These are phyloP conservation scores for Buddleja alternifolia DNA, from an alignment of 257 asterid genomes.

Conservation along the genomic window DNA sequence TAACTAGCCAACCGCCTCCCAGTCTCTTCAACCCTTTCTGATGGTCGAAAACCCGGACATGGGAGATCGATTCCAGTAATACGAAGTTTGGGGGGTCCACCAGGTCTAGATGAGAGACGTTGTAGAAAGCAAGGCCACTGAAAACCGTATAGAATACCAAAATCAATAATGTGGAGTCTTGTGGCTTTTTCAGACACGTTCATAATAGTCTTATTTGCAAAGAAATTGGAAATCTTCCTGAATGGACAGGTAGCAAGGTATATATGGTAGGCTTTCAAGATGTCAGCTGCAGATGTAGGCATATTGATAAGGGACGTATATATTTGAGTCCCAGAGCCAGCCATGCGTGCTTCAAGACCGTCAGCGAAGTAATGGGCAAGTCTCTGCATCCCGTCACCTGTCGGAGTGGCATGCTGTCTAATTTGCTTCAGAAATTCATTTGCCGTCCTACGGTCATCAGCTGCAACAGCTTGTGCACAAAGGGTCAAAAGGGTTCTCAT, in stretches of 20 bases:
- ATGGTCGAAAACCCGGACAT: slow-evolving; percentile 41
- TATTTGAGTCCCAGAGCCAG: slow-evolving; percentile 34
- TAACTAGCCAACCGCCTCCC: slow-evolving; percentile 41
- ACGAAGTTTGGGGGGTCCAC: slow-evolving; percentile 40
- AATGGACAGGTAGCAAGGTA: slow-evolving; percentile 40
- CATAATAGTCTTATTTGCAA: slow-evolving; percentile 37
- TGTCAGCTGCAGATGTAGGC: slow-evolving; percentile 37
- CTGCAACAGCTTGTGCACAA: slow-evolving; percentile 44
- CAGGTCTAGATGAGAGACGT: slow-evolving; percentile 34
- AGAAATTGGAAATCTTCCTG: slow-evolving; percentile 35
- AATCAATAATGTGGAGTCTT: slow-evolving; percentile 39
- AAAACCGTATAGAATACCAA: slow-evolving; percentile 37
- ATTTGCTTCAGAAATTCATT: slow-evolving; percentile 38
- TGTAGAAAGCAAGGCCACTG: slow-evolving; percentile 44
- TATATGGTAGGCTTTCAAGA: slow-evolving; percentile 42
- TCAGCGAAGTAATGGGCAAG: slow-evolving; percentile 40
- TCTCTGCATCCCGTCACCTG: slow-evolving; percentile 45
- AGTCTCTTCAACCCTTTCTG: slow-evolving; percentile 38
- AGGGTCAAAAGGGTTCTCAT: slow-evolving; percentile 38
- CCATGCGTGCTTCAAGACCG: slow-evolving; percentile 46
- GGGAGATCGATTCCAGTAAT: slow-evolving; percentile 44
- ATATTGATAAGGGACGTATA: slow-evolving; percentile 13
- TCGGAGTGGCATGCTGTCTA: slow-evolving; percentile 35
- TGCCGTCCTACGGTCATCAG: slow-evolving; percentile 30
- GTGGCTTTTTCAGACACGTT: slow-evolving; percentile 24